Evolutionary conservation across 2,329 filamentous ascomycete species (phyloP), one percentile per base, ranked within the genome.

Genomic region (Furcasterigmium sp.): DNA sequence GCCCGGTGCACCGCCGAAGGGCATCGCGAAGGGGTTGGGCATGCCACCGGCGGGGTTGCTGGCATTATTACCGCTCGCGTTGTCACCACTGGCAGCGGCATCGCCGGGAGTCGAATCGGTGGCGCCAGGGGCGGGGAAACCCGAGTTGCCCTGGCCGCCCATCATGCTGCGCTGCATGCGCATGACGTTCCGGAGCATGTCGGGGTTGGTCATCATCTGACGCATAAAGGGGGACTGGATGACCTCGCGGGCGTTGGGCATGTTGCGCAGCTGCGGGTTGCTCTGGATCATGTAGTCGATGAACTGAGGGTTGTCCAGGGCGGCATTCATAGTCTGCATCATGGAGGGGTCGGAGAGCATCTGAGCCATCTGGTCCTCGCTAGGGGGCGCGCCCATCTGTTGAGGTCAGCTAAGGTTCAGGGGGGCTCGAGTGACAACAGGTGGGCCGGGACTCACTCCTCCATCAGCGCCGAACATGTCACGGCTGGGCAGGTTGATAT

Each of bases 381-480:
- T 59, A 79, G 89, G 76, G 26, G 89, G 89, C 26, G 91, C 86
- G 28, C 90, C 89, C 90, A 96, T 96, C 90, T 95, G 46, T 47
- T 57, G 51, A 56, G 53, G 49, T 61, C 43, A 60, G 56, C 37
- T n/a, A n/a, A n/a, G n/a, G n/a, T n/a, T n/a, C n/a, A n/a, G n/a
- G n/a, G n/a, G n/a, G n/a, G n/a, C n/a, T n/a, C n/a, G n/a, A n/a
- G n/a, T n/a, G 25, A 8, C 10, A 3, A 13, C 25, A 8, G 20
- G 13, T 10, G 14, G 37, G 15, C 20, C n/a, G 37, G 46, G 34
- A 80, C 89, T 75, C 75, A 95, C 90, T 47, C 91, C 91, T 56
- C 91, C 91, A 60, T 97, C 91, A 20, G 91, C 88, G 13, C 93
- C 91, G 63, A 98, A 97, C 69, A 89, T 82, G 50, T 91, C 87